Evolutionary conservation across 2,329 filamentous ascomycete genomes (phyloP).

Genomic region (Raffaelea deltoideospora): DNA sequence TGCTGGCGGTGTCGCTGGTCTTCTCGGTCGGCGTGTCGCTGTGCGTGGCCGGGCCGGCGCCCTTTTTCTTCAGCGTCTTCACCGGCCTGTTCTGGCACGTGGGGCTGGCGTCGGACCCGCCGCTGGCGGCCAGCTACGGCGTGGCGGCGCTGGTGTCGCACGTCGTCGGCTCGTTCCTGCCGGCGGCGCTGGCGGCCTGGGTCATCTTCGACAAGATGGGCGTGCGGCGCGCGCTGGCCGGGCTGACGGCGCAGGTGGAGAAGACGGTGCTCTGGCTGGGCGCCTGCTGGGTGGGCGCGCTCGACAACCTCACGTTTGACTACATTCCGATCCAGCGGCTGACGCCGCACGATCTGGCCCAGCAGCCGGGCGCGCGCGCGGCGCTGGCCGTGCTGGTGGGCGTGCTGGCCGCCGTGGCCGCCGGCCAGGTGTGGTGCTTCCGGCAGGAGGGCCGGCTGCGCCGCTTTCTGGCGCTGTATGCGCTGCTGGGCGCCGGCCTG

Average conservation of each 20-base stretch:
- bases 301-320: slow-evolving; percentile 92
- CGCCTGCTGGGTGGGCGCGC: slow-evolving; percentile 73
- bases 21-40: slow-evolving; percentile 68
- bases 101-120: slow-evolving; percentile 78
- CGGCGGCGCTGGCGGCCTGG: slow-evolving; percentile 74
- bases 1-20: slow-evolving; percentile 65
- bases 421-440: slow-evolving; percentile 72
- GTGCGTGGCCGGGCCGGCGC: slow-evolving; percentile 60
- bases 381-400: slow-evolving; percentile 69
- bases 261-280: slow-evolving; percentile 86
- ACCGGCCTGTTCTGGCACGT: slow-evolving; percentile 78
- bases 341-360: slow-evolving; percentile 75
- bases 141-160: slow-evolving; percentile 62
- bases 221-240: slow-evolving; percentile 53
- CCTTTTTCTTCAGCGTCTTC: slow-evolving; percentile 80
- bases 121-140: slow-evolving; percentile 46
- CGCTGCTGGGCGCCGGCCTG: slow-evolving; percentile 49
- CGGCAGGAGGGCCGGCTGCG: slow-evolving; percentile 70
- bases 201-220: slow-evolving; percentile 78
- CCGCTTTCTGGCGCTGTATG: slow-evolving; percentile 64
- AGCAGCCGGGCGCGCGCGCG: slow-evolving; percentile 76
- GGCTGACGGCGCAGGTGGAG: slow-evolving; percentile 69
- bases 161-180: slow-evolving; percentile 67
- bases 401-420: slow-evolving; percentile 49
- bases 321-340: slow-evolving; percentile 86